Conservation (phyloP, 495 filamentous ascomycete genomes). For the Daldinia vernicosa region DNA sequence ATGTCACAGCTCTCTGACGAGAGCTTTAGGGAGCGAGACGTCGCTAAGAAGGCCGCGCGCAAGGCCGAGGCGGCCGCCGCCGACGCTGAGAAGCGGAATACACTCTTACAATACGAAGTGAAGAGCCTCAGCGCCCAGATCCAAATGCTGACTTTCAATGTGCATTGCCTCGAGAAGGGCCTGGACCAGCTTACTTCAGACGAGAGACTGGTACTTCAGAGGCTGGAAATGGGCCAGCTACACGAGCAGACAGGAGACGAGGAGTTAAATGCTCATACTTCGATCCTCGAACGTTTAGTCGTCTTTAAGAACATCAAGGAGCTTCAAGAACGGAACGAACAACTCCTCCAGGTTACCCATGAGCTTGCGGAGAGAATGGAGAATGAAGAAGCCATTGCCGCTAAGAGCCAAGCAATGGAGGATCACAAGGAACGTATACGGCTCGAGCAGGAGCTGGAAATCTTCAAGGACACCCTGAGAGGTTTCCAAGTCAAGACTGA, state of each 20-base stretch:
- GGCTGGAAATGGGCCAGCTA: slow-evolving; percentile 71
- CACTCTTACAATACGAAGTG: slow-evolving; percentile 85
- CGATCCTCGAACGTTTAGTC: slow-evolving; percentile 84
- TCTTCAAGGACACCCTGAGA: slow-evolving; percentile 74
- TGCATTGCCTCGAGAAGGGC: slow-evolving; percentile 80
- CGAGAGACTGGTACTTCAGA: slow-evolving; percentile 72
- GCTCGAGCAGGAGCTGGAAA: slow-evolving; percentile 69
- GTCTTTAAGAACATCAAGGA: slow-evolving; percentile 85
- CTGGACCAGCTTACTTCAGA: slow-evolving; percentile 73
- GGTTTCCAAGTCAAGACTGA: slow-evolving; percentile 80
- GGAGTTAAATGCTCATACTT: slow-evolving; percentile 78
- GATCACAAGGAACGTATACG: slow-evolving; percentile 78
- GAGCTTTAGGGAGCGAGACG: slow-evolving; percentile 66
- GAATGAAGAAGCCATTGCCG: slow-evolving; percentile 79
- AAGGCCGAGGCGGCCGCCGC: slow-evolving; percentile 78
- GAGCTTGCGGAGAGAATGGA: slow-evolving; percentile 91
- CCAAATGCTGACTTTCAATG: slow-evolving; percentile 85
- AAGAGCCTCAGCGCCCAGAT: slow-evolving; percentile 89
- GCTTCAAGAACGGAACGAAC: slow-evolving; percentile 87
- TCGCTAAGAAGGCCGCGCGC: slow-evolving; percentile 66
- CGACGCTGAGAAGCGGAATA: slow-evolving; percentile 74
- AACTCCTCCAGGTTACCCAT: slow-evolving; percentile 80
- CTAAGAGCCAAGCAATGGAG: slow-evolving; percentile 71
- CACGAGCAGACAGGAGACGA: slow-evolving; percentile 71
- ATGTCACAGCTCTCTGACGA: slow-evolving; percentile 76